Base-by-base conservation (phyloP, 2,329 filamentous ascomycete species). In the Albophoma yamanashiensis region DNA sequence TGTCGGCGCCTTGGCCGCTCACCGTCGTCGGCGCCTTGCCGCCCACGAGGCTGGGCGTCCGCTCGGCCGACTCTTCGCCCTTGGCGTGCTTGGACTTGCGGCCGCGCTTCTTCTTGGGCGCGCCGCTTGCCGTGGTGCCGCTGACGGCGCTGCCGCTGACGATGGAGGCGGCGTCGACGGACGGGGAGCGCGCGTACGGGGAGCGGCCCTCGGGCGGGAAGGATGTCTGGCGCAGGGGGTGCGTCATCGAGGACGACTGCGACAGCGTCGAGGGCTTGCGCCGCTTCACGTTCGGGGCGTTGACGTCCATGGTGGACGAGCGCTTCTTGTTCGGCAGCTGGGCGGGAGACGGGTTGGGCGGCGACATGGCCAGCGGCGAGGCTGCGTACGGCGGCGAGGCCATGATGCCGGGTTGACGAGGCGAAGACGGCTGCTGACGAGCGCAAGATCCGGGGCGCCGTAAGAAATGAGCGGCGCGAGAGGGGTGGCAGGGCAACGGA, bases 221-320 rank as follows among this genome's bases (percentile, higher is more conserved):
- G 0, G 89, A 91, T 5, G 91, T 92, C 68, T 92, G 89, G 45
- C 90, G 88, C 1, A 94, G 82, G 1, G 88, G 88, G 64, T 91
- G 88, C 0, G 82, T 78, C 1, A 83, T 82, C 20, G 69, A 66
- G 7, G 82, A 83, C 9, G 83, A 73, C 34, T 79, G 76, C 4
- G 86, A 86, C 64, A 85, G 77, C 63, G 74, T 82, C 15, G 87
- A 91, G 7, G 86, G 80, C 70, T 92, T 92, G 68, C 89, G 87
- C 55, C 87, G 86, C 70, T 91, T 91, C 55, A 78, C 72, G 3
- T 74, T 75, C 55, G 78, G 75, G 42, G 78, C 78, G 12, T 79
- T 75, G 59, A 81, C 80, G 57, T 81, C 79, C 60, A 87, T 72
- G 25, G 82, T 79, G 55, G 80, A 78, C 0, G 71, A 67, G 63